Percentiles rank a stretch among this genome's conserved stretches.
Evolutionary conservation across 495 filamentous ascomycete species (phyloP).

Genomic region (Penicillium parvum): DNA sequence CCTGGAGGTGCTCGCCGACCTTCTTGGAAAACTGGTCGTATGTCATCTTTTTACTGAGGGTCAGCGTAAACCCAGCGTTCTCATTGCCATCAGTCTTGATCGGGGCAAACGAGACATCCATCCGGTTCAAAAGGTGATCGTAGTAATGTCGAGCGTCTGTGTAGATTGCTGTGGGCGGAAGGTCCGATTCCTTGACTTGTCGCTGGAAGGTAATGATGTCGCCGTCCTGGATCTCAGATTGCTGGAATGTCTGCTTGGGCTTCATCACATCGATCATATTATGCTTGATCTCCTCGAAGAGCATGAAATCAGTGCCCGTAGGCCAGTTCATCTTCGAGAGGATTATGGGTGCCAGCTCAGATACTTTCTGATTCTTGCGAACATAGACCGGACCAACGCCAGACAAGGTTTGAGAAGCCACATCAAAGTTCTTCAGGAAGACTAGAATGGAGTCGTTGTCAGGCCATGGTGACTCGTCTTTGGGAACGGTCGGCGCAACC

Average conservation of each 20-base stretch:
- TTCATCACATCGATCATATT: constrained; percentile 96
- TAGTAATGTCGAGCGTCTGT: constrained; percentile 80
- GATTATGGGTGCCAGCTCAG: constrained; percentile 78
- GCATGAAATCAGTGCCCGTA: constrained; percentile 51
- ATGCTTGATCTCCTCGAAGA: constrained; percentile 98
- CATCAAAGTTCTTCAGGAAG: constrained; percentile 91
- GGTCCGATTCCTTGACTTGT: constrained; percentile 56
- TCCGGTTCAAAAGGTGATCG: constrained; percentile 83
- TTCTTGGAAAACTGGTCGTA: constrained; percentile 88
- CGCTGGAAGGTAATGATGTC: constrained; percentile 95
- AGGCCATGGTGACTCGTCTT: constrained; percentile 68
- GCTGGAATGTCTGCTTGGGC: constrained; percentile 77
- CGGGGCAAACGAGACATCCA: constrained; percentile 54
- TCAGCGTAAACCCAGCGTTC: constrained; percentile 55
- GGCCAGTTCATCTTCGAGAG: constrained; percentile 84
- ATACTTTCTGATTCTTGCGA: constrained; percentile 78
- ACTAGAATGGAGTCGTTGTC: constrained; percentile 66
- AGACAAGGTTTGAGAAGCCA: constrained; percentile 63
- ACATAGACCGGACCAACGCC: constrained; percentile 83
- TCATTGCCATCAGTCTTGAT: constrained; percentile 42
- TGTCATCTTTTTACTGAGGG: constrained; percentile 77
- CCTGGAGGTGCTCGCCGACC: constrained; percentile 73
- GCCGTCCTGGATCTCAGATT: constrained; percentile 93
- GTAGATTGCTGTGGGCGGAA: constrained; percentile 43
- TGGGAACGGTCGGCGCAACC: constrained; percentile 58